Conservation (phyloP, 2,329 filamentous ascomycete genomes). For the Microcyclosporella mali region DNA sequence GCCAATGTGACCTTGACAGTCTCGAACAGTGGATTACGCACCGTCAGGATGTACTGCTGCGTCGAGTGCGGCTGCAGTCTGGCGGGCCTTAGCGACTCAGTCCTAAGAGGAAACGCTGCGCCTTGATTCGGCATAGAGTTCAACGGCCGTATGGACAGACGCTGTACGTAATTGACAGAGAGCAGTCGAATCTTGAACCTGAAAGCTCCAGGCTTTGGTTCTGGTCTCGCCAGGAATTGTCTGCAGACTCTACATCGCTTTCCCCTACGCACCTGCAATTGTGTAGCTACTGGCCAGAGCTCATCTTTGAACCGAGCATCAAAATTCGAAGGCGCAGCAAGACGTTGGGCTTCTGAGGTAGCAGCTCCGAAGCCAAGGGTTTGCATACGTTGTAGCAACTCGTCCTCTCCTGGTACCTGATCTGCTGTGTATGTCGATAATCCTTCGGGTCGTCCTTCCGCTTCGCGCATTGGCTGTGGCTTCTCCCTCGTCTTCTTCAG, state of each 20-base stretch:
- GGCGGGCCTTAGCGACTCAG: constrained; percentile 13
- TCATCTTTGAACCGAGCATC: constrained; percentile 61
- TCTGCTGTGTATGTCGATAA: constrained; percentile 47
- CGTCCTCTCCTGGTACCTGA: constrained; percentile 38
- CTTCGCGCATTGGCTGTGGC: constrained; percentile 73
- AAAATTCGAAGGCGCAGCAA: constrained; percentile 44
- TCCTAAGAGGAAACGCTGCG: constrained; percentile 20
- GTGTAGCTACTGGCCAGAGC: constrained; percentile 72
- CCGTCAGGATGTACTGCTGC: constrained; percentile 77
- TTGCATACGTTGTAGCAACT: constrained; percentile 49
- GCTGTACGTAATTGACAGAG: constrained; percentile 77
- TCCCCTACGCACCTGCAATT: constrained; percentile 84
- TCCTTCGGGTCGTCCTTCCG: constrained; percentile 63
- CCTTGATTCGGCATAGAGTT: constrained; percentile 27
- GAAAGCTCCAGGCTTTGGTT: constrained; percentile 75
- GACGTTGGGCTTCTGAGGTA: constrained; percentile 47
- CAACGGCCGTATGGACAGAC: constrained; percentile 62
- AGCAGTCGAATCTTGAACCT: constrained; percentile 90
- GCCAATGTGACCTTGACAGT: constrained; percentile 79
- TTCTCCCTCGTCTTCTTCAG: constrained; percentile 63
- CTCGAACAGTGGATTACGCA: constrained; percentile 93
- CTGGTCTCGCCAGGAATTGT: constrained; percentile 91
- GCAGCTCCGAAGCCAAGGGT: constrained; percentile 64
- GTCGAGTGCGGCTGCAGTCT: constrained; percentile 40
- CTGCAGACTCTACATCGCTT: constrained; percentile 90